A percentile compares a stretch with the other conserved stretches of the same genome.
phyloP scores from a whole-genome alignment of 495 filamentous ascomycete species.

The Tuber umbilicatum region DNA sequence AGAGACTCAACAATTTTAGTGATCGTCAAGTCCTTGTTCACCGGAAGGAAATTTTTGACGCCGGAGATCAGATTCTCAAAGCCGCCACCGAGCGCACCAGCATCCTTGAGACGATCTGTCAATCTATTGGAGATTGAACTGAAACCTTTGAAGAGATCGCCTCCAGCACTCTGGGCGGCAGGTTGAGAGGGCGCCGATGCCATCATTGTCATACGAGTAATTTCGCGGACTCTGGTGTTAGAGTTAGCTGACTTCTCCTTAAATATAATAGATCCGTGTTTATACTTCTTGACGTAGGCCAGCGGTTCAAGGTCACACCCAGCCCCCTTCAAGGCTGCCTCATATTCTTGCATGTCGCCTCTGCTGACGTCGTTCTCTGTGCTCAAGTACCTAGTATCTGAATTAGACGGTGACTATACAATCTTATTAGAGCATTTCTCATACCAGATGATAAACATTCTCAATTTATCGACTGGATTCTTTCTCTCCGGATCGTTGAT shows the following conservation, averaged over 20 bases:
- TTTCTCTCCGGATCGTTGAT: constrained; percentile 74
- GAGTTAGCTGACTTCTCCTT: constrained; percentile 37
- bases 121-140: constrained; percentile 70
- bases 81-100: constrained; percentile 74
- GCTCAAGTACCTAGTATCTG: constrained; percentile 53
- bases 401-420: constrained; percentile 5
- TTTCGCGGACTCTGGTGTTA: constrained; percentile 68
- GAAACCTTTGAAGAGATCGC: constrained; percentile 79
- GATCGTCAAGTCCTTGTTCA: constrained; percentile 87
- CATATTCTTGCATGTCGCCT: constrained; percentile 76
- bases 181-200: constrained; percentile 68
- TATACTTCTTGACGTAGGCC: constrained; percentile 75
- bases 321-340: constrained; percentile 69
- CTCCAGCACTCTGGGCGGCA: constrained; percentile 54
- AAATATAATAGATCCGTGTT: constrained; percentile 10
- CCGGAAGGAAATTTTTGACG: constrained; percentile 96
- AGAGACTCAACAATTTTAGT: constrained; percentile 97
- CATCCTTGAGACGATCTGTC: constrained; percentile 88
- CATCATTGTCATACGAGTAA: constrained; percentile 99
- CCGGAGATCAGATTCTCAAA: constrained; percentile 95
- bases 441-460: constrained; percentile 96
- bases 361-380: constrained; percentile 82
- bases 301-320: constrained; percentile 70
- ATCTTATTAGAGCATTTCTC: neutral
- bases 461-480: constrained; percentile 77